Evolutionary conservation across 345 rosid species (phyloP).

Genomic region (Aurinia saxatilis): DNA sequence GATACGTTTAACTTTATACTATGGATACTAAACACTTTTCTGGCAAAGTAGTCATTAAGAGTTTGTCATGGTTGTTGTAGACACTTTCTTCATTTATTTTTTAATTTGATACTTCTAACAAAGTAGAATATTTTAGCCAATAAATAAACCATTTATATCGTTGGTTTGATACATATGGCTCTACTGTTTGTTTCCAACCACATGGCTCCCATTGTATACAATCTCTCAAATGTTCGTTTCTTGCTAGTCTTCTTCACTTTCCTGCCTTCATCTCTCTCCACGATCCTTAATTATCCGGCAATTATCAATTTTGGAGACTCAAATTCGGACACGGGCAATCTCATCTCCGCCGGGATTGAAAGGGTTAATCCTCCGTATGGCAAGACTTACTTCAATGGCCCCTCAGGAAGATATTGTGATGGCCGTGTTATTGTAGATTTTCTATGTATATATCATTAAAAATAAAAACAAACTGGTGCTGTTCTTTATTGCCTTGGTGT

Average conservation of each 20-base stretch:
- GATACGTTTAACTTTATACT: no score
- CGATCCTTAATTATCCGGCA: slow-evolving; percentile 50
- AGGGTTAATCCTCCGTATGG: slow-evolving; percentile 63
- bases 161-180: background rate
- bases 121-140: background rate
- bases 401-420: slow-evolving; percentile 81
- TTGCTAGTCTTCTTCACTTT: slow-evolving; percentile 26
- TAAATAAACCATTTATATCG: background rate
- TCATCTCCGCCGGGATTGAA: slow-evolving; percentile 64
- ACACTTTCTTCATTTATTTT: no score
- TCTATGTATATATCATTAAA: slow-evolving; percentile 48
- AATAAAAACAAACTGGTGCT: background rate
- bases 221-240: slow-evolving; percentile 14
- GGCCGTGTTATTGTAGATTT: slow-evolving; percentile 79
- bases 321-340: slow-evolving; percentile 82
- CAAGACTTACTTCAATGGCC: slow-evolving; percentile 44
- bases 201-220: slow-evolving; percentile 18
- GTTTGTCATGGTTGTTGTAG: background rate
- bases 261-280: slow-evolving; percentile 34
- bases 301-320: slow-evolving; percentile 93
- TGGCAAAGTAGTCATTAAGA: background rate
- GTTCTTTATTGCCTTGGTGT: background rate
- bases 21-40: no score
- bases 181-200: background rate
- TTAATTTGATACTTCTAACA: no score